These are phyloP conservation scores for Penstemon davidsonii DNA, from an alignment of 257 asterid genomes.

Conservation along the genomic window DNA sequence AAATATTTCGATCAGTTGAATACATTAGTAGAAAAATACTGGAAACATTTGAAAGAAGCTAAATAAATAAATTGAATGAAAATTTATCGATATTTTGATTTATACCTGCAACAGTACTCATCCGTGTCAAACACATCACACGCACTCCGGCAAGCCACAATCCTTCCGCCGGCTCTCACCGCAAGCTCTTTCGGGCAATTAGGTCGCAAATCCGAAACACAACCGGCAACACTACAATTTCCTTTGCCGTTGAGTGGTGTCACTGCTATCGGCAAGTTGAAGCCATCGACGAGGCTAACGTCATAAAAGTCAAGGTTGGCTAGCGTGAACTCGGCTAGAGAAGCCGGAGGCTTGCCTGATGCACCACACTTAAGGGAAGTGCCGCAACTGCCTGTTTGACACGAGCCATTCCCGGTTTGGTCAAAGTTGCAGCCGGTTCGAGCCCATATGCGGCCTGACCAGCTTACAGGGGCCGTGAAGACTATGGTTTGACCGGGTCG, in stretches of 20 bases:
- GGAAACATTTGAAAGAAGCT: no score
- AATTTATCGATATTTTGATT: no score
- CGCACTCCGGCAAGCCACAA: constrained; percentile 78
- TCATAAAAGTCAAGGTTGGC: constrained; percentile 68
- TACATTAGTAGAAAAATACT: no score
- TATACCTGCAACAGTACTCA: constrained; percentile 65
- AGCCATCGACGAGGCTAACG: constrained; percentile 92
- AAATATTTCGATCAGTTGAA: no score
- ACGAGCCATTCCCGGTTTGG: constrained; percentile 63
- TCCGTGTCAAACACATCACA: constrained; percentile 85
- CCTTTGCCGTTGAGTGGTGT: constrained; percentile 71
- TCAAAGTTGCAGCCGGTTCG: constrained; percentile 91
- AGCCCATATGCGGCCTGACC: constrained; percentile 90
- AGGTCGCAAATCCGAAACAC: constrained; percentile 61
- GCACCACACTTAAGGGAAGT: constrained; percentile 56
- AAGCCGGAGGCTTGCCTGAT: constrained; percentile 70
- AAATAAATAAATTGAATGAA: no score
- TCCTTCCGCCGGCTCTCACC: constrained; percentile 48
- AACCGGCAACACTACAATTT: constrained; percentile 80
- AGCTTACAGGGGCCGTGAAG: constrained; percentile 69
- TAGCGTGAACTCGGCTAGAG: constrained; percentile 88
- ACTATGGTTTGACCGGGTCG: constrained; percentile 53
- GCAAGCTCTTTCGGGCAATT: constrained; percentile 72
- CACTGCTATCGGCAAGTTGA: constrained; percentile 70
- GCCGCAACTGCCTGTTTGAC: constrained; percentile 82